phyloP scores from a whole-genome alignment of 495 filamentous ascomycete species.

The Mycothermus thermophilus region DNA sequence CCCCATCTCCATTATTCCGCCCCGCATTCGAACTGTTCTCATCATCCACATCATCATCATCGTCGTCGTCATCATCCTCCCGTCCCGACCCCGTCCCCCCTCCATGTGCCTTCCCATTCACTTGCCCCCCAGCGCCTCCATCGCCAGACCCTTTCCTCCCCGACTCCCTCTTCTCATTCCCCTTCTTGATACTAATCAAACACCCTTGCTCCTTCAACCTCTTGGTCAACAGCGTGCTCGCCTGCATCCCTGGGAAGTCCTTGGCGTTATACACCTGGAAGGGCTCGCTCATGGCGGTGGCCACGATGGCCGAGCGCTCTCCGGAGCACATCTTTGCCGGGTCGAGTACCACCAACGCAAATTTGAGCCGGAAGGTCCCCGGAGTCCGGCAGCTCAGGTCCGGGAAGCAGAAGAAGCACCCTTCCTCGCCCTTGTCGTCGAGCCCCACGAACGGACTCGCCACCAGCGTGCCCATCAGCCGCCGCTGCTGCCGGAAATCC shows the following conservation, averaged over 20 bases:
- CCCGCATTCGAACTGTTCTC: not conserved
- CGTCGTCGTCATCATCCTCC: slow-evolving; percentile 31
- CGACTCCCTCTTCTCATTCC: slow-evolving; percentile 50
- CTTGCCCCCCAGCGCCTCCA: too few relatives aligned
- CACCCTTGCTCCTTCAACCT: slow-evolving; percentile 60
- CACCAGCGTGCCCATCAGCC: slow-evolving; percentile 69
- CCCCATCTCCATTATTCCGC: not conserved
- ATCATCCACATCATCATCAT: slow-evolving; percentile 22
- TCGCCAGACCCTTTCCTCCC: too few relatives aligned
- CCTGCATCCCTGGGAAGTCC: slow-evolving; percentile 88
- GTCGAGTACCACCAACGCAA: slow-evolving; percentile 73
- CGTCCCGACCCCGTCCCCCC: slow-evolving; percentile 33
- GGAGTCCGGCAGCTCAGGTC: slow-evolving; percentile 86
- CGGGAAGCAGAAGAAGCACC: slow-evolving; percentile 89
- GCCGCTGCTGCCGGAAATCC: slow-evolving; percentile 46
- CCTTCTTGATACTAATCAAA: slow-evolving; percentile 68
- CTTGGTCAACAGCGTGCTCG: slow-evolving; percentile 54
- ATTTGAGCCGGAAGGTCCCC: slow-evolving; percentile 68
- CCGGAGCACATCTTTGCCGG: slow-evolving; percentile 34
- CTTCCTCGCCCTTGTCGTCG: slow-evolving; percentile 51
- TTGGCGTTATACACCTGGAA: slow-evolving; percentile 93
- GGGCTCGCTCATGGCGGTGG: slow-evolving; percentile 55
- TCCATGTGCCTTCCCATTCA: too few relatives aligned
- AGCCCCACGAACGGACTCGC: slow-evolving; percentile 57
- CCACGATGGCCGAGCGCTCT: slow-evolving; percentile 46